Conservation (phyloP, 345 rosid genomes). For the Arabidopsis suecica region DNA sequence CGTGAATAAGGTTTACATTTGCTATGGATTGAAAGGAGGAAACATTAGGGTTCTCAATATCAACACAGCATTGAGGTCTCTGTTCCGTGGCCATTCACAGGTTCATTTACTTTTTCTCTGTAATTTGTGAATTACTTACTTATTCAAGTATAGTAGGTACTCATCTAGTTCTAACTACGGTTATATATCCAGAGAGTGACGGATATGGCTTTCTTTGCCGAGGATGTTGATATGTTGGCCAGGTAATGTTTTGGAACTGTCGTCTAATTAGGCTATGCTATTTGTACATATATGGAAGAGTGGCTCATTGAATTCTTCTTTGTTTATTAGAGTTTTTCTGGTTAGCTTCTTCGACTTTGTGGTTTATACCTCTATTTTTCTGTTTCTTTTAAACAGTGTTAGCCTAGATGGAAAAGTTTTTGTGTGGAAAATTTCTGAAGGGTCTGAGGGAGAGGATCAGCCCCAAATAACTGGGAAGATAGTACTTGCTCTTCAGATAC, state of each 20-base stretch:
- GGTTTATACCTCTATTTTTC: slow-evolving; percentile 13
- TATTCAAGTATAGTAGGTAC: not conserved
- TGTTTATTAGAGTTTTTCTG: not conserved
- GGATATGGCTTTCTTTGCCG: slow-evolving; percentile 94
- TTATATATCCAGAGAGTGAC: slow-evolving; percentile 65
- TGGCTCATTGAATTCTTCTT: not conserved
- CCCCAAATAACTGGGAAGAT: slow-evolving; percentile 69
- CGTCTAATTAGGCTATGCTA: not conserved
- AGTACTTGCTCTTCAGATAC: slow-evolving; percentile 69
- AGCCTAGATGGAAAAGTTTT: slow-evolving; percentile 78
- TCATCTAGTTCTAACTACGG: slow-evolving; percentile 22
- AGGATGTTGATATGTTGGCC: slow-evolving; percentile 92
- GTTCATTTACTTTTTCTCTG: slow-evolving; percentile 40
- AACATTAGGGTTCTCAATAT: slow-evolving; percentile 81
- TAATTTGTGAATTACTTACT: slow-evolving; percentile 19
- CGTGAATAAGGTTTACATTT: slow-evolving; percentile 73
- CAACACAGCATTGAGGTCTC: slow-evolving; percentile 78
- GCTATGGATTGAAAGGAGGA: slow-evolving; percentile 89
- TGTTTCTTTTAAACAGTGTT: slow-evolving; percentile 55
- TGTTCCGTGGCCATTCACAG: slow-evolving; percentile 86
- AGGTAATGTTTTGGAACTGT: slow-evolving; percentile 54
- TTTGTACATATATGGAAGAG: not conserved
- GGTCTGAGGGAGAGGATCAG: slow-evolving; percentile 73
- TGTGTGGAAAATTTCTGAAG: slow-evolving; percentile 83
- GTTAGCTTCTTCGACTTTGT: slow-evolving; percentile 17